These are phyloP conservation scores for Fonsecaea multimorphosa DNA, from an alignment of 2,329 filamentous ascomycete species.

Conservation along the genomic window DNA sequence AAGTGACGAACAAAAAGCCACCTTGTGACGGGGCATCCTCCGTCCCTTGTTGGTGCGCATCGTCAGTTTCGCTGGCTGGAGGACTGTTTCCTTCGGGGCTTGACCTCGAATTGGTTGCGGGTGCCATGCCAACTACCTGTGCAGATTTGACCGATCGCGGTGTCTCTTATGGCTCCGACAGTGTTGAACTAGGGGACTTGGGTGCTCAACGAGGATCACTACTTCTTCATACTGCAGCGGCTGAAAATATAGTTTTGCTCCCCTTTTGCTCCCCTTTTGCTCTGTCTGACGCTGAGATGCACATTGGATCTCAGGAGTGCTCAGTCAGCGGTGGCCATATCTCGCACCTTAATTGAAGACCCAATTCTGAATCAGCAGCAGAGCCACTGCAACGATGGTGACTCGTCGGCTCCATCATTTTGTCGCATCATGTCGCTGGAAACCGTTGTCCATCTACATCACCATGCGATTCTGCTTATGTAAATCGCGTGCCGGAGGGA, in stretches of 20 bases:
- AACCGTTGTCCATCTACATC: no score
- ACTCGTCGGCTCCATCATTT: neutral
- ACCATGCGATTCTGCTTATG: neutral
- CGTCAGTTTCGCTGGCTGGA: neutral
- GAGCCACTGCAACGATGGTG: neutral
- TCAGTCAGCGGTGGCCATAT: no score
- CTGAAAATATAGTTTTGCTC: neutral
- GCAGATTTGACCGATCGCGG: neutral
- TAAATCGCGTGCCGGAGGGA: neutral
- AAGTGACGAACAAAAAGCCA: conserved; percentile 26
- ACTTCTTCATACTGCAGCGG: neutral
- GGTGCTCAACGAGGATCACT: neutral
- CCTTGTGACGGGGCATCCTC: neutral
- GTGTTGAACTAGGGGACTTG: neutral
- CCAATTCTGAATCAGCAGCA: neutral
- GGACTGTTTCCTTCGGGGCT: neutral
- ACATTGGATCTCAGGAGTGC: neutral
- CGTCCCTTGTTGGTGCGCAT: neutral
- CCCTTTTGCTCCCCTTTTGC: neutral
- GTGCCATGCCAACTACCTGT: neutral
- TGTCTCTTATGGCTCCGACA: neutral
- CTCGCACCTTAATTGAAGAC: neutral
- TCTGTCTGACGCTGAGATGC: neutral
- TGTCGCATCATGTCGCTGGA: neutral
- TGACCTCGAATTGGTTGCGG: neutral